phyloP scores from a whole-genome alignment of 2,329 filamentous ascomycete species.

The Aspergillus latus region DNA sequence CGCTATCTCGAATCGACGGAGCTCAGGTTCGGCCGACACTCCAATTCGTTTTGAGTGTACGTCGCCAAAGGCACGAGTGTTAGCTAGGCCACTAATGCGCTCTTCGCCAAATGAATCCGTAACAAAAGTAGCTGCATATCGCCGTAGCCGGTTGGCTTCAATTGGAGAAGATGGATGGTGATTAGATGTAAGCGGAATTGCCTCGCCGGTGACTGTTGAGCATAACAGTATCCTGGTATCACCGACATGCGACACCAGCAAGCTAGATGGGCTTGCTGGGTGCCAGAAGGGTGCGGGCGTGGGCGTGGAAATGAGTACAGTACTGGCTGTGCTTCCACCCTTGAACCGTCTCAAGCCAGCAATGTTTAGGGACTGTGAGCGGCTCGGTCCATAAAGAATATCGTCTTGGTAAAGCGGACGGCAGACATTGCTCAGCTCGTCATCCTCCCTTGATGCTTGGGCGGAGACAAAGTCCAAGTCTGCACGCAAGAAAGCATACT shows the following conservation, averaged over 20 bases:
- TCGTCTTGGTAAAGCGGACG: conserved; percentile 81
- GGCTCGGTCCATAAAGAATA: conserved; percentile 67
- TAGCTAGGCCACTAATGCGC: conserved; percentile 88
- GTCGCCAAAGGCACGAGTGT: conserved; percentile 92
- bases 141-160: conserved; percentile 78
- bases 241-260: conserved; percentile 87
- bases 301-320: conserved; percentile 88
- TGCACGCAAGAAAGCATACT: conserved; percentile 89
- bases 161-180: conserved; percentile 88
- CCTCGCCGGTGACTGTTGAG: conserved; percentile 76
- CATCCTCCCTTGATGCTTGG: conserved; percentile 76
- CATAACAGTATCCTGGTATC: conserved; percentile 91
- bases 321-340: conserved; percentile 87
- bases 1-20: conserved; percentile 72
- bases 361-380: conserved; percentile 53
- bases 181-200: conserved; percentile 80
- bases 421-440: conserved; percentile 70
- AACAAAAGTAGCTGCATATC: conserved; percentile 82
- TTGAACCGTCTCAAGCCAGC: conserved; percentile 79
- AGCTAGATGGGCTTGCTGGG: conserved; percentile 76
- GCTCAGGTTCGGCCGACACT: conserved; percentile 89
- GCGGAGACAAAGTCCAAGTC: conserved; percentile 93
- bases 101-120: conserved; percentile 98
- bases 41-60: conserved; percentile 88
- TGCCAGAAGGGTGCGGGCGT: conserved; percentile 95